A percentile compares a stretch with the other conserved stretches of the same genome.
These are phyloP conservation scores for Pyricularia sp. DNA, from an alignment of 2,329 filamentous ascomycete species.

Conservation along the genomic window DNA sequence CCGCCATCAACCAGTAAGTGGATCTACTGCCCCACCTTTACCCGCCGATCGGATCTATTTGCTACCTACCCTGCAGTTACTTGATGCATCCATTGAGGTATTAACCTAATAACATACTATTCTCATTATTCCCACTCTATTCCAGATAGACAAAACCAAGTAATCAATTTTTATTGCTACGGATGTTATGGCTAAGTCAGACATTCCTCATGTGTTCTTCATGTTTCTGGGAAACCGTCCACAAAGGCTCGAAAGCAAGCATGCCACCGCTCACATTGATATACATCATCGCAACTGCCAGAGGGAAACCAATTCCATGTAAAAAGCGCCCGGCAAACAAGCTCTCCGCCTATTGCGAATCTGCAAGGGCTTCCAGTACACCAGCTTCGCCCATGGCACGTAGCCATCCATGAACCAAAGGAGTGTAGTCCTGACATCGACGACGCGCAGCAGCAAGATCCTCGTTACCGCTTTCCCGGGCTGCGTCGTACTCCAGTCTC, in stretches of 20 bases:
- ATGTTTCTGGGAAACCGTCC: neutral
- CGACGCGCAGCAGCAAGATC: constrained; percentile 30
- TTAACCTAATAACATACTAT: too few species aligned
- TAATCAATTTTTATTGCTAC: neutral
- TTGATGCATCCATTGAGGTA: neutral
- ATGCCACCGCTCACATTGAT: neutral
- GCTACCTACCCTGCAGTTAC: neutral
- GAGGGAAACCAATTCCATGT: neutral
- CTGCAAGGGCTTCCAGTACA: neutral
- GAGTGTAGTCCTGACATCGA: constrained; percentile 56
- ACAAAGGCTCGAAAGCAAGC: neutral
- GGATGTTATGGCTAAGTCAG: neutral
- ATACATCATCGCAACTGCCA: neutral
- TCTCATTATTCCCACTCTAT: too few species aligned
- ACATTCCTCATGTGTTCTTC: neutral
- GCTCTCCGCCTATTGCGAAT: neutral
- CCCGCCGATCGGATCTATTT: neutral
- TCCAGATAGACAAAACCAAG: too few species aligned
- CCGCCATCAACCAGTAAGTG: neutral
- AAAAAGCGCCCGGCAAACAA: neutral
- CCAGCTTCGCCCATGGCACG: constrained; percentile 1
- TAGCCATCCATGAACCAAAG: constrained; percentile 56
- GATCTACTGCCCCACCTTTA: neutral
- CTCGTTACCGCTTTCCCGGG: constrained; percentile 36
- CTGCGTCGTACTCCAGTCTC: constrained; percentile 26